Evolutionary conservation across 495 filamentous ascomycete species (phyloP).

Genomic region (Evansstolkia leycettana): DNA sequence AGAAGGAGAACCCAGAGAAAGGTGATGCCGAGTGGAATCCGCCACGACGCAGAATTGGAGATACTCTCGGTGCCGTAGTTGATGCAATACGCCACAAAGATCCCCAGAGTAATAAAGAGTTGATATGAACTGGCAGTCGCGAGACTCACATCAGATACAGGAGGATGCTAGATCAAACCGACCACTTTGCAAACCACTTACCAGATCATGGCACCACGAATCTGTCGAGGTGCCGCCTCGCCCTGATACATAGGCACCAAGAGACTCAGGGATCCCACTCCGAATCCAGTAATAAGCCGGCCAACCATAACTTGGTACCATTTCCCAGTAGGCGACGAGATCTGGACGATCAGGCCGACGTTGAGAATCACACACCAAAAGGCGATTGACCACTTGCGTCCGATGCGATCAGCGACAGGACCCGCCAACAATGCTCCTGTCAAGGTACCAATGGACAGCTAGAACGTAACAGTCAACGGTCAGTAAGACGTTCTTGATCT

Average conservation of each 20-base stretch:
- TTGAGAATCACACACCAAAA: slow-evolving; percentile 48
- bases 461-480: not conserved
- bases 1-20: slow-evolving; percentile 65
- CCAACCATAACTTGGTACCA: slow-evolving; percentile 45
- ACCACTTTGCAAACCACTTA: slow-evolving; percentile 6
- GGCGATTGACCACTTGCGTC: slow-evolving; percentile 40
- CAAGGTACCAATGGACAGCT: slow-evolving; percentile 52
- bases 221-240: slow-evolving; percentile 53
- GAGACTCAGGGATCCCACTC: slow-evolving; percentile 58
- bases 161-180: not conserved
- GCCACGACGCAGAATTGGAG: slow-evolving; percentile 48
- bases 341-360: slow-evolving; percentile 55
- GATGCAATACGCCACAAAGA: slow-evolving; percentile 68
- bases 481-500: too few relatives aligned
- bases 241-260: slow-evolving; percentile 64
- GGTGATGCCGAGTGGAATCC: slow-evolving; percentile 66
- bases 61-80: slow-evolving; percentile 57
- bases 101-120: slow-evolving; percentile 78
- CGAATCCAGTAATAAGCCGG: slow-evolving; percentile 49
- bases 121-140: slow-evolving; percentile 58
- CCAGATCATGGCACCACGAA: slow-evolving; percentile 56
- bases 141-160: slow-evolving; percentile 12
- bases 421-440: slow-evolving; percentile 51
- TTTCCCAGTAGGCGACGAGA: slow-evolving; percentile 36
- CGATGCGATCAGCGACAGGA: slow-evolving; percentile 37